Conservation (phyloP, 768 basidiomycete genomes). For the Cyathus striatus region DNA sequence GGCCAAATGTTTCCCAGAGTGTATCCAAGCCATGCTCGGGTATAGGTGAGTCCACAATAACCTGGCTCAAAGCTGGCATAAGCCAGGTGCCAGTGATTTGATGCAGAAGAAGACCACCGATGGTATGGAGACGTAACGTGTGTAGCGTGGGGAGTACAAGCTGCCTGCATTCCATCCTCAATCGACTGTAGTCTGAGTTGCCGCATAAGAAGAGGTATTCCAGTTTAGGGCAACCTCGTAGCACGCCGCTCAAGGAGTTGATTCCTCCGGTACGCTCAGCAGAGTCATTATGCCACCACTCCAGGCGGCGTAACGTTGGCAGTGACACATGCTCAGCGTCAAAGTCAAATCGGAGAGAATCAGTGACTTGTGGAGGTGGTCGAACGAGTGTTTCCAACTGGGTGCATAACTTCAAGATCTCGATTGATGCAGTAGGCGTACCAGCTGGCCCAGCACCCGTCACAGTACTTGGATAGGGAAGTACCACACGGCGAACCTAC, state of each 20-base stretch:
- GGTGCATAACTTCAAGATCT: constrained; percentile 44
- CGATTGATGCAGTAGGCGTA: constrained; percentile 29
- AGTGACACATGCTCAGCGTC: constrained; percentile 41
- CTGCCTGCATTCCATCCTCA: constrained; percentile 14
- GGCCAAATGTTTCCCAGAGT: constrained; percentile 47
- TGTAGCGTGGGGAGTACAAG: constrained; percentile 40
- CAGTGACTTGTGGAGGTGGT: constrained; percentile 24
- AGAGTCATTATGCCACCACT: constrained; percentile 61
- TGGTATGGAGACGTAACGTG: constrained; percentile 46
- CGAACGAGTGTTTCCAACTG: constrained; percentile 52
- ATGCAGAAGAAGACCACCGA: constrained; percentile 46
- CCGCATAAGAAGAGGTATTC: constrained; percentile 57
- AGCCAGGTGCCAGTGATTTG: constrained; percentile 42
- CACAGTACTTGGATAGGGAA: constrained; percentile 52
- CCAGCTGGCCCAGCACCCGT: constrained; percentile 23
- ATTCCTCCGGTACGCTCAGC: constrained; percentile 63
- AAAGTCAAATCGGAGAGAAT: constrained; percentile 43
- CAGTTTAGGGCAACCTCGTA: constrained; percentile 48
- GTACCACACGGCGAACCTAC: constrained; percentile 50
- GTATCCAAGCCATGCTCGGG: constrained; percentile 30
- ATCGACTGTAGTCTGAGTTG: constrained; percentile 22
- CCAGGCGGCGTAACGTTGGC: constrained; percentile 52
- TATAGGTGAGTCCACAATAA: constrained; percentile 48
- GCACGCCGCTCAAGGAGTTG: constrained; percentile 51
- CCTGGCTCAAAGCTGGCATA: constrained; percentile 45